Conservation (phyloP, 106 monocot genomes). For the Allium cepa region DNA sequence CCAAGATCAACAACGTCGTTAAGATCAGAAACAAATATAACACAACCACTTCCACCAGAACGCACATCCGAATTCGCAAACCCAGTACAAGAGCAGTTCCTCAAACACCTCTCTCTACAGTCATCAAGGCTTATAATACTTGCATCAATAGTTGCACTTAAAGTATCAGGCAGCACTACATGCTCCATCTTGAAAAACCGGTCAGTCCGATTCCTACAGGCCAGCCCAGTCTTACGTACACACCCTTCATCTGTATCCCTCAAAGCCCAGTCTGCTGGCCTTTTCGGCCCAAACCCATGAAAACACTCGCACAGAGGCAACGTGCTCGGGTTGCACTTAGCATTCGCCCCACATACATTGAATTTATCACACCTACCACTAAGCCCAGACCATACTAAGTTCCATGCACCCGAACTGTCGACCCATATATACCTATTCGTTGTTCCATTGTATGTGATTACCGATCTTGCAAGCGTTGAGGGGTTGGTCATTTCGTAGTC, state of each 20-base stretch:
- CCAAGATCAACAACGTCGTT: neutral
- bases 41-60: slow-evolving; percentile 11
- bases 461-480: slow-evolving; percentile 5
- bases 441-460: slow-evolving; percentile 10
- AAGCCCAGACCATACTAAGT: slow-evolving; percentile 12
- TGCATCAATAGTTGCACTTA: neutral
- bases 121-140: slow-evolving; percentile 7
- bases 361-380: slow-evolving; percentile 24
- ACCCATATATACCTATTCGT: slow-evolving; percentile 14
- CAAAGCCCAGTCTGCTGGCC: slow-evolving; percentile 18
- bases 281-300: slow-evolving; percentile 37
- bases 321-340: slow-evolving; percentile 21
- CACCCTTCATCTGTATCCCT: slow-evolving; percentile 23
- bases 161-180: slow-evolving; percentile 27
- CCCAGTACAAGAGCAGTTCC: slow-evolving; percentile 29
- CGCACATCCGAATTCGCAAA: slow-evolving; percentile 6
- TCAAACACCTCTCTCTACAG: slow-evolving; percentile 16
- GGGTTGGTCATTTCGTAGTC: neutral
- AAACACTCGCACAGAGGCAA: slow-evolving; percentile 40
- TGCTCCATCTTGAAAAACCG: slow-evolving; percentile 17
- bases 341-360: slow-evolving; percentile 32
- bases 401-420: slow-evolving; percentile 12
- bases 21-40: slow-evolving; percentile 4
- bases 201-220: slow-evolving; percentile 21
- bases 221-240: slow-evolving; percentile 15